Base-by-base conservation (phyloP, 345 rosid species). In the Geranium rotundifolium region DNA sequence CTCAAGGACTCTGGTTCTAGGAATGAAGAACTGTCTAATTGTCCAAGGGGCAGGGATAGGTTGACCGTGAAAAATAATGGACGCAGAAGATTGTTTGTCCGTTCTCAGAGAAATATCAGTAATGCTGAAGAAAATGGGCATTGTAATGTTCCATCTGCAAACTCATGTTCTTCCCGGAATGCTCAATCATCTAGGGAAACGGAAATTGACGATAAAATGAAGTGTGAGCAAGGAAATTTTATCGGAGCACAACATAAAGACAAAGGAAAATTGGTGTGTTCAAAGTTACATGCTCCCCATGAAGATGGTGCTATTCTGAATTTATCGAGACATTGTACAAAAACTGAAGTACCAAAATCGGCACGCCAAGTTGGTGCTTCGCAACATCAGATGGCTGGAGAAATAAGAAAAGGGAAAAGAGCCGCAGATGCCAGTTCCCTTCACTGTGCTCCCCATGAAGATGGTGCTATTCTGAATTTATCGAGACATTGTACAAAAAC, bases 131-230 rank as follows among this genome's bases (percentile, higher is more conserved):
- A 54, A 71, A 58, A 64, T 46, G 81, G 70, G 65, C 55, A 56
- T 60, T 67, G 34, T 2, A 64, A 67, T 19, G 67, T 75, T 31
- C 68, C 79, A 2, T 57, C 31, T 5, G 73, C 71, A 49, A 67
- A 65, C 17, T 65, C 65, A 0, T 58, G 57, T 73, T 58, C 73
- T 65, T 70, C 71, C 19, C 62, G 64, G 31, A 41, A 66, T 73
- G 71, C 66, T 65, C 65, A 73, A 59, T 65, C 83, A 63, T 82
- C 79, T 67, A 82, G 91, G 77, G 85, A 70, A 66, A 9, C 72
- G 0, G 57, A 58, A 14, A 59, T 56, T 58, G 80, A 61, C 18
- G 70, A 68, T 70, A 71, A 65, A 71, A 46, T 58, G 52, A 74
- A 64, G 63, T 69, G 60, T 59, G 82, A 66, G 29, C 41, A 52